These are phyloP conservation scores for Aspergillus sparsus DNA, from an alignment of 495 filamentous ascomycete species.

Conservation along the genomic window DNA sequence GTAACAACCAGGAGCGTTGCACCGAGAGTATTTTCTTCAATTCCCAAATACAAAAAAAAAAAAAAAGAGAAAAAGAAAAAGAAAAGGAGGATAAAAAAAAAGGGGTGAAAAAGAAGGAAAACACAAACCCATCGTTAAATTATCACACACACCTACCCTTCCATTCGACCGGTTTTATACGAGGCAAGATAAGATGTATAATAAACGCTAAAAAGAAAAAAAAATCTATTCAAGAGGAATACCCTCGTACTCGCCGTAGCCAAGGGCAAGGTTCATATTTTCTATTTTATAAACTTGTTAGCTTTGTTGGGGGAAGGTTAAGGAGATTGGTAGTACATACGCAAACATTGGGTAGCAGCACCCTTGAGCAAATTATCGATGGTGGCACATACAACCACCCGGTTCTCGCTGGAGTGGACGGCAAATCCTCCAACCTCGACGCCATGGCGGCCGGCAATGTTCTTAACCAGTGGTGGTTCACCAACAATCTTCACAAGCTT, in stretches of 20 bases:
- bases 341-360: constrained; percentile 92
- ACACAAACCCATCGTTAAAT: constrained; percentile 15
- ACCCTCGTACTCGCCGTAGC: constrained; percentile 90
- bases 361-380: constrained; percentile 98
- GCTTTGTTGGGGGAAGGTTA: constrained; percentile 3
- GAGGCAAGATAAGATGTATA: constrained; percentile 13
- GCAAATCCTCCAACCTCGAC: constrained; percentile 95
- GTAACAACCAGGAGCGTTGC: constrained; percentile 6
- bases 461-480: constrained; percentile 83
- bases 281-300: constrained; percentile 49
- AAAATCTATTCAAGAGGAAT: constrained; percentile 66
- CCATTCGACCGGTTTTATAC: constrained; percentile 27
- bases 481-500: constrained; percentile 89
- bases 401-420: constrained; percentile 82
- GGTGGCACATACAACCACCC: constrained; percentile 93
- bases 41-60: constrained; percentile 20
- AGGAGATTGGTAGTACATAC: constrained; percentile 54
- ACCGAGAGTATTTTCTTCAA: constrained; percentile 17
- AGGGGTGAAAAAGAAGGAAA: neutral
- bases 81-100: neutral
- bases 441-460: constrained; percentile 87
- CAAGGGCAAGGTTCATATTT: constrained; percentile 96
- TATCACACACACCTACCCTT: constrained; percentile 27
- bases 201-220: constrained; percentile 5
- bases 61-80: neutral